Evolutionary conservation across 192 early-diverging fungal genomes (phyloP).

Genomic region (Thamnidium elegans): DNA sequence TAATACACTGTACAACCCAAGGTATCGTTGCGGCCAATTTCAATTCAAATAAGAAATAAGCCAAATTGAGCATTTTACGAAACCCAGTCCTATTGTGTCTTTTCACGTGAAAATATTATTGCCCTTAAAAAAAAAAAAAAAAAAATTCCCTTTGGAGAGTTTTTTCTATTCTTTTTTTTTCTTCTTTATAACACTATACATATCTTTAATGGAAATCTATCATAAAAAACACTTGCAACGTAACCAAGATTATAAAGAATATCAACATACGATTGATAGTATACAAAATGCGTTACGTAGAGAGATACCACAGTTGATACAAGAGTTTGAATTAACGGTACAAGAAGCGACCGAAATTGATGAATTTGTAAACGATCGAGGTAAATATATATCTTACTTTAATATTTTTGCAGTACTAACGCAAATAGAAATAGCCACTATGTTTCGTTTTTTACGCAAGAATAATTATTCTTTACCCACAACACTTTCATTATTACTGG

Average conservation of each 20-base stretch:
- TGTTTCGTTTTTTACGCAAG: conserved; percentile 41
- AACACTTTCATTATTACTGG: conserved; percentile 28
- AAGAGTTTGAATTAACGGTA: conserved; percentile 18
- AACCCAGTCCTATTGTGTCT: no score
- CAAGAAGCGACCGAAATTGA: conserved; percentile 12
- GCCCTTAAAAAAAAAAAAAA: no score
- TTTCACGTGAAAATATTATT: no score
- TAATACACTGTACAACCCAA: no score
- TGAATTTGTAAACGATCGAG: conserved; percentile 29
- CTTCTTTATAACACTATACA: not conserved
- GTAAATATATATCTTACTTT: no score
- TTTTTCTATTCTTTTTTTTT: not conserved
- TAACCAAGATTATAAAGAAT: conserved; percentile 13
- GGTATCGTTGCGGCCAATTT: no score
- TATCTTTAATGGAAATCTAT: conserved; percentile 17
- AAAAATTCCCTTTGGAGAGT: no score
- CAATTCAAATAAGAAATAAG: no score
- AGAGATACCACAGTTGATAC: conserved; percentile 26
- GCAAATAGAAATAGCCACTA: conserved; percentile 24
- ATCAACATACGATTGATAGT: conserved; percentile 24
- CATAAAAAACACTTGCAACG: not conserved
- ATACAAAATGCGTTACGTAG: conserved; percentile 24
- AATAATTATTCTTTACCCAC: conserved; percentile 29
- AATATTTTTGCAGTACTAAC: no score
- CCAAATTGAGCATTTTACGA: no score